Evolutionary conservation across 2,329 filamentous ascomycete species (phyloP).

Genomic region (Penicillium oxalicum): DNA sequence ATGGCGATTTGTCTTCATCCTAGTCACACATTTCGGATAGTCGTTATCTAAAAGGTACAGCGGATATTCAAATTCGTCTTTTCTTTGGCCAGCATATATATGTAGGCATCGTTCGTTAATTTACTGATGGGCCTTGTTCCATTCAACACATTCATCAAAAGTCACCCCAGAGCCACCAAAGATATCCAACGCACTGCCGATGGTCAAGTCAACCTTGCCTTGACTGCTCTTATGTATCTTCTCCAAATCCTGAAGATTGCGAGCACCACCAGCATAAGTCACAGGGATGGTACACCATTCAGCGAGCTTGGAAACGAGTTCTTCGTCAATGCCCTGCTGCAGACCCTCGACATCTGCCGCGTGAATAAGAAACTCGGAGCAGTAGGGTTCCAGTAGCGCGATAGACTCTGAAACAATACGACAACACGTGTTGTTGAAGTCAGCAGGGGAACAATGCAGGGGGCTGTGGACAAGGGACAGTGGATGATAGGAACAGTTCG

Average conservation of each 20-base stretch:
- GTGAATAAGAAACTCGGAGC: conserved; percentile 94
- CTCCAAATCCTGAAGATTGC: conserved; percentile 74
- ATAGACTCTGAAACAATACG: conserved; percentile 62
- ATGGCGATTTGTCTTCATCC: no score
- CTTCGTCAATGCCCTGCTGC: conserved; percentile 83
- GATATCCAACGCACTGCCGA: conserved; percentile 91
- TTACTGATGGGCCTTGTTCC: conserved; percentile 57
- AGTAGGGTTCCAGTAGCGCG: conserved; percentile 75
- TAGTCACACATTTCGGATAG: no score
- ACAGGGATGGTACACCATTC: conserved; percentile 88
- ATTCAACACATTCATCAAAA: conserved; percentile 81
- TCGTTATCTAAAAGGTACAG: no score
- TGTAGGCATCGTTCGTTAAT: conserved; percentile 54
- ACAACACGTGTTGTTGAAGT: neutral
- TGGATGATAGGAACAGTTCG: neutral
- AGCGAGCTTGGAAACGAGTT: conserved; percentile 68
- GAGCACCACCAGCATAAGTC: conserved; percentile 93
- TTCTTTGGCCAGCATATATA: conserved; percentile 8
- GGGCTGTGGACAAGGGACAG: no score
- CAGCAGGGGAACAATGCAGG: no score
- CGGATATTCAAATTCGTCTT: no score
- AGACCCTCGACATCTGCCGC: conserved; percentile 95
- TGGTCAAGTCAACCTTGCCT: conserved; percentile 85
- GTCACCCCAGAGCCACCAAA: conserved; percentile 85
- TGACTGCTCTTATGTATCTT: conserved; percentile 70